Conservation (phyloP, 805 yeast genomes). For the Nakazawaea populi region DNA sequence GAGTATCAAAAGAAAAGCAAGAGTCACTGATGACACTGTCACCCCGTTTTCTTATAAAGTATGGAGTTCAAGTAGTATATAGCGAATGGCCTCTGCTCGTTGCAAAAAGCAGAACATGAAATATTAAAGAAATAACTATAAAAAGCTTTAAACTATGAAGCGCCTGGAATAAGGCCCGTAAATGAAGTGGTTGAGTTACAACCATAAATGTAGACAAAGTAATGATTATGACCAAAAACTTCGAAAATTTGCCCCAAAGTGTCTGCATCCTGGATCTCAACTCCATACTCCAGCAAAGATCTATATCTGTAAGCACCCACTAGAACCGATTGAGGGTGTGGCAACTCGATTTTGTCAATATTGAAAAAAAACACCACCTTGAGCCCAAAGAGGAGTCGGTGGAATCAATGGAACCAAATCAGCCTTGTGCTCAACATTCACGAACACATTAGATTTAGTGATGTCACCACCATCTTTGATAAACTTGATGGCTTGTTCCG, state of each 20-base stretch:
- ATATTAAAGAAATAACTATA: too few species aligned
- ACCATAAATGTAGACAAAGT: not conserved
- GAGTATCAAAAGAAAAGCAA: too few species aligned
- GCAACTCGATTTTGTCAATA: slow-evolving; percentile 31
- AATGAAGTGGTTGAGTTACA: not conserved
- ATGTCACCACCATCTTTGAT: slow-evolving; percentile 20
- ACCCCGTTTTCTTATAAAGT: too few species aligned
- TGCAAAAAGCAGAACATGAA: too few species aligned
- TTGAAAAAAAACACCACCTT: slow-evolving; percentile 47
- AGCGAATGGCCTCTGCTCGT: too few species aligned
- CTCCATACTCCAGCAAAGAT: not conserved
- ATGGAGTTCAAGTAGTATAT: too few species aligned
- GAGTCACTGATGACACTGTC: too few species aligned
- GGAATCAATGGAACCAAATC: slow-evolving; percentile 62
- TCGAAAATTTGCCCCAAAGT: not conserved
- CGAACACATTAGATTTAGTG: slow-evolving; percentile 29
- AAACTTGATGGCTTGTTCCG: slow-evolving; percentile 22
- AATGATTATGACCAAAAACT: not conserved
- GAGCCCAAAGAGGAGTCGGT: slow-evolving; percentile 36
- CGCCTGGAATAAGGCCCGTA: not conserved
- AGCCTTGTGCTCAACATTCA: slow-evolving; percentile 48
- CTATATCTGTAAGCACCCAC: not conserved
- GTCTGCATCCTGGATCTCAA: not conserved
- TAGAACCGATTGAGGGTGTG: slow-evolving; percentile 24
- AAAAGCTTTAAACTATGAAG: not conserved